Base-by-base conservation (phyloP, 1,284 basidiomycete genomes). In the Naganishia liquefaciens region DNA sequence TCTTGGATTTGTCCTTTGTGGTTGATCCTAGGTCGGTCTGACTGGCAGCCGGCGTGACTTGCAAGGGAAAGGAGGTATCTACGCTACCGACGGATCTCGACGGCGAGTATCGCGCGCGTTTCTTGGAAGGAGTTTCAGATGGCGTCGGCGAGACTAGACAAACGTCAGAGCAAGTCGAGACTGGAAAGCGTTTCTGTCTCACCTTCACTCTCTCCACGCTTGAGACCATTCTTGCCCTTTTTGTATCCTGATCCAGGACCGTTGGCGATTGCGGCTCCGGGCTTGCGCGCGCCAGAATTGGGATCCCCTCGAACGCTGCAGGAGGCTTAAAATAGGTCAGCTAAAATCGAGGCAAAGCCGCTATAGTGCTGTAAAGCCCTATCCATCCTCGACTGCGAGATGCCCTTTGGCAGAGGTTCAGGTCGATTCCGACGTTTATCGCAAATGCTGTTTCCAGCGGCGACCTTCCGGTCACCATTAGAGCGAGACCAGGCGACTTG, bases 161-260 rank as follows among this genome's bases (percentile, higher is more conserved):
- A 30, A 42, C 11, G 39, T 40, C 10, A 52, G 7, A 17, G 21
- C 25, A 37, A 40, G 2, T 6, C 7, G 10, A 21, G 50, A 6
- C 15, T 33, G 9, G n/a, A 15, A 25, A 47, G 23, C 37, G 2
- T 13, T 40, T 21, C 30, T 10, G 1, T 30, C 66, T 55, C 28
- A 68, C 66, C 58, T 44, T 68, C 66, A 30, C 66, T 68, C 13
- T 61, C 62, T 11, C 46, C 52, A 21, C 66, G 42, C 54, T 68
- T 68, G 21, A 68, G 27, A 0, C 66, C 63, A 23, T 54, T 65
- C 33, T 44, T 61, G n/a, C 47, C 51, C 49, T 60, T 57, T 66
- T 63, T 66, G 37, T 55, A 47, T 6, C 17, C 42, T 42, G 47
- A 42, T 17, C 50, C 50, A 6, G 58, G 13, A 23, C 39, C 33